A percentile compares a stretch with the other conserved stretches of the same genome.
Conservation (phyloP, 2,329 filamentous ascomycete species). For the Colletotrichum sp. region DNA sequence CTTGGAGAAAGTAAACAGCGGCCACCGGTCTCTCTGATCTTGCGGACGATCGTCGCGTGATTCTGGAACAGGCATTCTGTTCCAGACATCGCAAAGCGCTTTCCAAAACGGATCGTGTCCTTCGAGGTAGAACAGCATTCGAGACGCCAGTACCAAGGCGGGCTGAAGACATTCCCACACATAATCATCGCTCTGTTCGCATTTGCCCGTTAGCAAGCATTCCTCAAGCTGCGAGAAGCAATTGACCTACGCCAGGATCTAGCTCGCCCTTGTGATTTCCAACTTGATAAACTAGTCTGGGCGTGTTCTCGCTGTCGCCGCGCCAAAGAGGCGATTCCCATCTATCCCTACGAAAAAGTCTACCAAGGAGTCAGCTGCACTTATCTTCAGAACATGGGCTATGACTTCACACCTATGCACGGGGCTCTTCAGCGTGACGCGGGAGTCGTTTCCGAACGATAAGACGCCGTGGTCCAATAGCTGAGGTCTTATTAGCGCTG, state of each 20-base stretch:
- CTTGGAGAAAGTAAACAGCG: background rate
- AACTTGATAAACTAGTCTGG: conserved; percentile 24
- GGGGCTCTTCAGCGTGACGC: conserved; percentile 20
- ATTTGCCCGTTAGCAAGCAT: background rate
- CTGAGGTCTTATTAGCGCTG: conserved; percentile 16
- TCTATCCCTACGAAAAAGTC: background rate
- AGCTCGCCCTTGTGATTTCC: conserved; percentile 27
- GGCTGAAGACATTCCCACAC: conserved; percentile 34
- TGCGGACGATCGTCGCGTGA: conserved; percentile 13
- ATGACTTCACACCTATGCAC: conserved; percentile 25
- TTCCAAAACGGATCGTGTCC: conserved; percentile 24
- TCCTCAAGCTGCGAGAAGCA: background rate
- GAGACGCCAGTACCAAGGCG: conserved; percentile 29
- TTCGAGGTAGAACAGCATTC: conserved; percentile 21
- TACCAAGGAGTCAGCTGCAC: background rate
- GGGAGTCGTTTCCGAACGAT: conserved; percentile 16
- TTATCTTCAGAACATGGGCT: background rate
- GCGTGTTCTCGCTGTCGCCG: background rate
- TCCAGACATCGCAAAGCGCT: conserved; percentile 27
- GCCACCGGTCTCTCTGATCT: background rate
- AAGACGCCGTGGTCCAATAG: conserved; percentile 28
- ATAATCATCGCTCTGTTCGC: conserved; percentile 24
- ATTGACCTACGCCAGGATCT: conserved; percentile 25
- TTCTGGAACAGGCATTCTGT: conserved; percentile 23
- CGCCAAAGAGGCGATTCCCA: conserved; percentile 1